Evolutionary conservation across 495 filamentous ascomycete genomes (phyloP).

Genomic region (Neurospora sp.): DNA sequence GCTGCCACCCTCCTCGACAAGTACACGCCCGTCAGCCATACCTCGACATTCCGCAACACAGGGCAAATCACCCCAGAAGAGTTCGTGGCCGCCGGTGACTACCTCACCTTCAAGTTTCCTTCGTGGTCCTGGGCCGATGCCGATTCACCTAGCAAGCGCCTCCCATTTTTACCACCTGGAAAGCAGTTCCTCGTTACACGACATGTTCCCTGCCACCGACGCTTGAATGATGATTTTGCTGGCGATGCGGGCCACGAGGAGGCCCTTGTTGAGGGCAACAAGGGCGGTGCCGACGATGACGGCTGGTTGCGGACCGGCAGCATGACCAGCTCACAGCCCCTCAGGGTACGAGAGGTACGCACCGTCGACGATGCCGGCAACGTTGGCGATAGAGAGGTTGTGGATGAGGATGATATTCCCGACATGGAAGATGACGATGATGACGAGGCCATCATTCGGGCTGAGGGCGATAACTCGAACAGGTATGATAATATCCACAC

Average conservation of each 20-base stretch:
- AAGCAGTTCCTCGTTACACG: conserved; percentile 96
- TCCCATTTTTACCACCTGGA: conserved; percentile 68
- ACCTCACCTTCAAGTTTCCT: conserved; percentile 97
- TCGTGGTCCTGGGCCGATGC: conserved; percentile 97
- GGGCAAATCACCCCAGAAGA: conserved; percentile 97
- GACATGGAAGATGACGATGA: conserved; percentile 99
- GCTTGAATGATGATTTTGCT: conserved; percentile 87
- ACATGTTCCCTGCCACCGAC: conserved; percentile 82
- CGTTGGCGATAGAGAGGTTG: conserved; percentile 60
- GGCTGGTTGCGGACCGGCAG: conserved; percentile 88
- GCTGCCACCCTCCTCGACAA: conserved; percentile 80
- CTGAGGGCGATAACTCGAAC: conserved; percentile 46
- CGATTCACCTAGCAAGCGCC: conserved; percentile 63
- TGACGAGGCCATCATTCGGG: conserved; percentile 91
- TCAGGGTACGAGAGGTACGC: conserved; percentile 66
- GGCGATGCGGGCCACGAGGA: conserved; percentile 79
- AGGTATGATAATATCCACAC: conserved; percentile 48
- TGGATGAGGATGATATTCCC: conserved; percentile 81
- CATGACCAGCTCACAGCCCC: conserved; percentile 57
- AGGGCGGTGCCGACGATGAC: conserved; percentile 57
- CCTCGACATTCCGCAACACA: conserved; percentile 83
- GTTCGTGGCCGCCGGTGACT: conserved; percentile 92
- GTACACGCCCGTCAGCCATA: conserved; percentile 77
- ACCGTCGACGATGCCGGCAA: conserved; percentile 76
- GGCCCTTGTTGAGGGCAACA: conserved; percentile 60